phyloP scores from a whole-genome alignment of 129 eudicot species.

The Smallanthus sonchifolius region DNA sequence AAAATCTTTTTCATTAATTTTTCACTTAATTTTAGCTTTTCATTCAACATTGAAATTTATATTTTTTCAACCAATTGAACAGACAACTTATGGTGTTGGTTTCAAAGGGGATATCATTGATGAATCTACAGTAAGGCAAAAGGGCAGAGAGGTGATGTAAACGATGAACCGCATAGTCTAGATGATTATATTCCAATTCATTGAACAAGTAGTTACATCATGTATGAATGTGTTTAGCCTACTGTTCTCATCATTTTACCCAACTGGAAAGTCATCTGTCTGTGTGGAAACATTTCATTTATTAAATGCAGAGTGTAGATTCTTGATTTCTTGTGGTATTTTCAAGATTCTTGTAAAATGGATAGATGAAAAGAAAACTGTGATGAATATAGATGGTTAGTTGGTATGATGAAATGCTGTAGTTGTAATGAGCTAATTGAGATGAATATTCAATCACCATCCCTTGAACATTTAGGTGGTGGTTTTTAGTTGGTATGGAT shows the following conservation, averaged over 20 bases:
- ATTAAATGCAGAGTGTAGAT: slow-evolving; percentile 7
- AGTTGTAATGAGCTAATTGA: background rate
- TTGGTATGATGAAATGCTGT: background rate
- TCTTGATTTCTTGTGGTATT: slow-evolving; percentile 15
- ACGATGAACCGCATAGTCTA: background rate
- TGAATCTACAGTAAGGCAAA: slow-evolving; percentile 32
- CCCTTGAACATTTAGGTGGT: too few species aligned
- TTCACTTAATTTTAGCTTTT: background rate
- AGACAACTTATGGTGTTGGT: slow-evolving; percentile 54
- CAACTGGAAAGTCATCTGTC: background rate
- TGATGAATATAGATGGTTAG: background rate
- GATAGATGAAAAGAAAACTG: background rate
- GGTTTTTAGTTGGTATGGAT: too few species aligned
- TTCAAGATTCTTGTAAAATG: slow-evolving; percentile 11
- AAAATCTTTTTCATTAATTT: background rate
- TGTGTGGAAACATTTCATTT: background rate
- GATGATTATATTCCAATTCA: slow-evolving; percentile 1
- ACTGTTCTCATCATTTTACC: background rate
- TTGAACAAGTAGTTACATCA: background rate
- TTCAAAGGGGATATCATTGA: slow-evolving; percentile 42
- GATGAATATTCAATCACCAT: too few species aligned
- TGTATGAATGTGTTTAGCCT: slow-evolving; percentile 2
- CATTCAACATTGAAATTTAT: background rate
- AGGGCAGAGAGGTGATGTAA: slow-evolving; percentile 47
- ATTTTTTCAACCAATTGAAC: background rate